Evolutionary conservation across 768 basidiomycete species (phyloP).

Genomic region (Gelatoporia subvermispora): DNA sequence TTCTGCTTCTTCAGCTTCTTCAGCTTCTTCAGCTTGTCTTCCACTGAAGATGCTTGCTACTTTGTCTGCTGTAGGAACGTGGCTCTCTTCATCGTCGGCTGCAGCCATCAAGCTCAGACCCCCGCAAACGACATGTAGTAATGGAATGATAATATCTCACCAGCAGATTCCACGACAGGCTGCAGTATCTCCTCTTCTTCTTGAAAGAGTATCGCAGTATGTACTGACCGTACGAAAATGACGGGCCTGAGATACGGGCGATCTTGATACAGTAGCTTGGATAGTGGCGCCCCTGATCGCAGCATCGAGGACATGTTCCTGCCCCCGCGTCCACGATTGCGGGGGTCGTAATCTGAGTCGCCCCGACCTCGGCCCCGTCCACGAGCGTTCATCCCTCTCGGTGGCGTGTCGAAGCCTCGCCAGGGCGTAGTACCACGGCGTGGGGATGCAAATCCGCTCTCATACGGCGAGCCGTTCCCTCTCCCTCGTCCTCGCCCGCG

Average conservation of each 20-base stretch:
- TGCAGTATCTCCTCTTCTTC: constrained; percentile 59
- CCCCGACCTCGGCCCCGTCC: constrained; percentile 13
- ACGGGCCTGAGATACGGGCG: constrained; percentile 66
- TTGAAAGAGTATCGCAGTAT: constrained; percentile 47
- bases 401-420: not conserved
- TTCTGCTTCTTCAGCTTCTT: constrained; percentile 8
- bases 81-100: constrained; percentile 48
- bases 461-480: constrained; percentile 2
- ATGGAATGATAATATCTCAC: constrained; percentile 31
- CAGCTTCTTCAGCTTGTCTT: constrained; percentile 2
- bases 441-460: constrained; percentile 4
- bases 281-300: constrained; percentile 44
- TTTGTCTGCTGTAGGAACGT: constrained; percentile 67
- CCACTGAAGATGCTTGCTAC: constrained; percentile 61
- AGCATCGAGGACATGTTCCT: constrained; percentile 22
- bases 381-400: constrained; percentile 3
- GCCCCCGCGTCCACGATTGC: constrained; percentile 16
- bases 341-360: not conserved
- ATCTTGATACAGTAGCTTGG: constrained; percentile 48
- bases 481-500: constrained; percentile 24
- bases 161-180: constrained; percentile 45
- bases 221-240: constrained; percentile 57
- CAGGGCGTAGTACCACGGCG: not conserved
- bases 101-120: not conserved
- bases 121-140: not conserved